Evolutionary conservation across 345 rosid species (phyloP).

Genomic region (Syzygium grande): DNA sequence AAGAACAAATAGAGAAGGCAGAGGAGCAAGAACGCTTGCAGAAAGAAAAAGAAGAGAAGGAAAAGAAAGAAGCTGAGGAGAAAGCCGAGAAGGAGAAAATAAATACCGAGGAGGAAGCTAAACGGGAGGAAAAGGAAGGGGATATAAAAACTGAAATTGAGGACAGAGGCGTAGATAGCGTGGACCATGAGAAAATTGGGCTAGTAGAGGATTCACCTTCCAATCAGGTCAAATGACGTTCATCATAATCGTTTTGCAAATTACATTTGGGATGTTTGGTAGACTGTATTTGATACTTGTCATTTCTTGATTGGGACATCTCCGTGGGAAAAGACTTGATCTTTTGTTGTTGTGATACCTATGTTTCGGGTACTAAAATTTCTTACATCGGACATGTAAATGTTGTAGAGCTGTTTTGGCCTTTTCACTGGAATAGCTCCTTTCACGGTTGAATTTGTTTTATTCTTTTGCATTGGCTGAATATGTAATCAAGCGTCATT

Average conservation of each 20-base stretch:
- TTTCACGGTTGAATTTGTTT: neutral
- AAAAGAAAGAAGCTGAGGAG: constrained; percentile 65
- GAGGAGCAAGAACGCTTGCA: constrained; percentile 74
- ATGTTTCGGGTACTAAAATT: neutral
- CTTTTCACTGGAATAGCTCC: neutral
- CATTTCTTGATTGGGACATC: neutral
- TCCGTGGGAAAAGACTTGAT: neutral
- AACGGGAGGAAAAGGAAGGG: constrained; percentile 18
- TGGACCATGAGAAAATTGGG: constrained; percentile 41
- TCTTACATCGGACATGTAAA: neutral
- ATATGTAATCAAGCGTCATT: neutral
- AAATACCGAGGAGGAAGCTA: constrained; percentile 25
- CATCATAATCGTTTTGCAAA: neutral
- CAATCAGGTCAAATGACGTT: constrained; percentile 42
- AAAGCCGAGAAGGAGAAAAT: constrained; percentile 33
- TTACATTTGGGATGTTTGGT: neutral
- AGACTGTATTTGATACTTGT: neutral
- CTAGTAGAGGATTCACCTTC: constrained; percentile 38
- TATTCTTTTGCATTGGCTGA: neutral
- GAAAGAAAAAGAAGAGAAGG: constrained; percentile 76
- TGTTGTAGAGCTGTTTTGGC: neutral
- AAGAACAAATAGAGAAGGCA: constrained; percentile 81
- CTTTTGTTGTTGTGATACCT: neutral
- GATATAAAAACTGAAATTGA: constrained; percentile 15
- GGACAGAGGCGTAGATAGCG: constrained; percentile 18